Evolutionary conservation across 78 protist species (phyloP).

Genomic region (Monosiga brevicollis): DNA sequence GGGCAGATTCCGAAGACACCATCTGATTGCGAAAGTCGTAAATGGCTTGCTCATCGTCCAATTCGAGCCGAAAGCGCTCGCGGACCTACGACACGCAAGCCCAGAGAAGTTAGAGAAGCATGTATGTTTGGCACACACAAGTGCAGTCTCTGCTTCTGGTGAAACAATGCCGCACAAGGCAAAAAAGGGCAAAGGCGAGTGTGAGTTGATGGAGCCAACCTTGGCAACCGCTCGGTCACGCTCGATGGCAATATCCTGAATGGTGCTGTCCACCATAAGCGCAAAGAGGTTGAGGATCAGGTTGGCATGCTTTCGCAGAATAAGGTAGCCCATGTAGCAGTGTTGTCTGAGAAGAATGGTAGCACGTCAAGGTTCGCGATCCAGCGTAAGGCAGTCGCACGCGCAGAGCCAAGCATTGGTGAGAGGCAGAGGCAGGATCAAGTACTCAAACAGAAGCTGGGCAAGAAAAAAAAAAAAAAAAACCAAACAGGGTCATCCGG

Average conservation of each 20-base stretch:
- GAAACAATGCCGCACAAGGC: neutral
- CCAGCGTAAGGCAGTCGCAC: no score
- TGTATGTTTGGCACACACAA: neutral
- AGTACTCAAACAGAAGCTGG: no score
- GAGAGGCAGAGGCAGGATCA: no score
- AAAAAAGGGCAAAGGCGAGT: neutral
- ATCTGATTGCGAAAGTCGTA: slow-evolving; percentile 57
- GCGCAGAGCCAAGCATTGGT: no score
- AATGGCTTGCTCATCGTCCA: slow-evolving; percentile 84
- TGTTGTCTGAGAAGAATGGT: no score
- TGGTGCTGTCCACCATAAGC: slow-evolving; percentile 86
- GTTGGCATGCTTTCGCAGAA: slow-evolving; percentile 73
- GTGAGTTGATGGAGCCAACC: slow-evolving; percentile 16
- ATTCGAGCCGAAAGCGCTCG: slow-evolving; percentile 80
- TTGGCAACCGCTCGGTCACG: slow-evolving; percentile 36
- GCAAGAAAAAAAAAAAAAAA: no score
- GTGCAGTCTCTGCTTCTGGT: neutral
- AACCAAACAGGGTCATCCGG: no score
- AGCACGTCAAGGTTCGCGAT: no score
- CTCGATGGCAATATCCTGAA: slow-evolving; percentile 62
- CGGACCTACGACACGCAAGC: slow-evolving; percentile 44
- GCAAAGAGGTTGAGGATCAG: slow-evolving; percentile 78
- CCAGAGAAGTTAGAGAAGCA: neutral
- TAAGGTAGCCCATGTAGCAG: slow-evolving; percentile 82
- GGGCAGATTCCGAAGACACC: slow-evolving; percentile 70